These are phyloP conservation scores for Aspergillus campestris DNA, from an alignment of 495 filamentous ascomycete species.

Conservation along the genomic window DNA sequence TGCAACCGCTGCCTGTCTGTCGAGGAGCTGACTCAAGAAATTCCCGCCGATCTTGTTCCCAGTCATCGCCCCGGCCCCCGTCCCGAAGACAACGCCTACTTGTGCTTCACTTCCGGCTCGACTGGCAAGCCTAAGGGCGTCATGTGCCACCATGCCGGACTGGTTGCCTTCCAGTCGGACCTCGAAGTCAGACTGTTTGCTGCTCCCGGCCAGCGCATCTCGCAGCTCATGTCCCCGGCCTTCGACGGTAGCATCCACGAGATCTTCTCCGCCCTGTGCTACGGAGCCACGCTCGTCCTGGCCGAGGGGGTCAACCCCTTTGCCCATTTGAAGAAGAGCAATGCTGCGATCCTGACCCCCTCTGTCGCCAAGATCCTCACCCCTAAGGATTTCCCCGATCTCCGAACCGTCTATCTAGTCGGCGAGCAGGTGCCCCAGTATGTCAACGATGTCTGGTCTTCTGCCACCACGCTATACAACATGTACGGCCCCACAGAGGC, in stretches of 20 bases:
- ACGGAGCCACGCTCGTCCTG: conserved; percentile 29
- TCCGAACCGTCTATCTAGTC: conserved; percentile 19
- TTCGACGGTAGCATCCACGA: conserved; percentile 34
- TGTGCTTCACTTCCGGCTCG: conserved; percentile 31
- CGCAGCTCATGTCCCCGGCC: conserved; percentile 25
- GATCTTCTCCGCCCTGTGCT: conserved; percentile 29
- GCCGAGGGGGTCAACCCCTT: conserved; percentile 9
- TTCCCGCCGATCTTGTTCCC: neutral
- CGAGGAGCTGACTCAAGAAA: neutral
- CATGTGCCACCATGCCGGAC: conserved; percentile 9
- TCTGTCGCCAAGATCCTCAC: conserved; percentile 14
- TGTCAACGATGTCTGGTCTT: conserved; percentile 18
- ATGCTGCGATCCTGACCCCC: conserved; percentile 23
- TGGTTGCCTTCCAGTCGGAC: conserved; percentile 18
- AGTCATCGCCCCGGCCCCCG: neutral
- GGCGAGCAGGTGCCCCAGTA: conserved; percentile 22
- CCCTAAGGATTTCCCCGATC: conserved; percentile 13
- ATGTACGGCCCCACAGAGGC: conserved; percentile 32
- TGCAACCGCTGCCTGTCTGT: neutral
- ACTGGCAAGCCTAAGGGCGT: conserved; percentile 29
- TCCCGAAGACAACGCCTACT: conserved; percentile 13
- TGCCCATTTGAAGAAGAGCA: conserved; percentile 10
- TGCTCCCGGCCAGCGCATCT: conserved; percentile 13
- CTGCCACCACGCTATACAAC: conserved; percentile 18
- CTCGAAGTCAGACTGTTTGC: conserved; percentile 16